Base-by-base conservation (phyloP, 345 rosid genomes). In the Corchorus olitorius region DNA sequence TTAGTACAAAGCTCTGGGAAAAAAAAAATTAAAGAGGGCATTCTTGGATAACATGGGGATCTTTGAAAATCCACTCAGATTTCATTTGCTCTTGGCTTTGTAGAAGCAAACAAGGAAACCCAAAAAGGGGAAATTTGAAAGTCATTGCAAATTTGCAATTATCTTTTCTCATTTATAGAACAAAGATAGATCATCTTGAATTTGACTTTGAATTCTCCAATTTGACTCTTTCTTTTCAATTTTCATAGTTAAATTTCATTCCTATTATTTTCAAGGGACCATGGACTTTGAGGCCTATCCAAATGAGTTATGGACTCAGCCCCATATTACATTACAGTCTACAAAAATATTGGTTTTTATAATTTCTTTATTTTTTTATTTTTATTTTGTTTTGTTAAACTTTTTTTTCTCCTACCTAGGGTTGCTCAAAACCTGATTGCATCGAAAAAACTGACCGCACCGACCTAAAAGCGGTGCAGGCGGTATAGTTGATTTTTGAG, bases 21-120 rank as follows among this genome's bases (percentile, higher is more conserved):
- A n/a, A n/a, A n/a, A n/a, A n/a, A n/a, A n/a, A n/a, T n/a, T n/a
- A n/a, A n/a, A n/a, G n/a, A n/a, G n/a, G n/a, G n/a, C n/a, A n/a
- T 37, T 16, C 13, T 8, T 17, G 6, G 19, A n/a, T 13, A 41
- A 59, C 37, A 9, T 39, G 53, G 72, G 48, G 17, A 65, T 53
- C 46, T 10, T 76, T 8, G 22, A 8, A 53, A 65, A 53, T 66
- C 12, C 14, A 60, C 14, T 17, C 13, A 72, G 12, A 35, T 70
- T 16, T 52, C 46, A 70, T 52, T 70, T 70, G 49, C n/a, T 53
- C 53, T 53, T 70, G 74, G 22, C 48, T 35, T 70, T 70, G 74
- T 16, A 35, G 62, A 35, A 53, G 5, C 62, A 70, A 53, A 53
- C 60, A 52, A 35, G 17, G 33, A 20, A 15, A 43, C 14, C 14